Evolutionary conservation across 2,329 filamentous ascomycete genomes (phyloP).

Genomic region (Fusarium irregulare): DNA sequence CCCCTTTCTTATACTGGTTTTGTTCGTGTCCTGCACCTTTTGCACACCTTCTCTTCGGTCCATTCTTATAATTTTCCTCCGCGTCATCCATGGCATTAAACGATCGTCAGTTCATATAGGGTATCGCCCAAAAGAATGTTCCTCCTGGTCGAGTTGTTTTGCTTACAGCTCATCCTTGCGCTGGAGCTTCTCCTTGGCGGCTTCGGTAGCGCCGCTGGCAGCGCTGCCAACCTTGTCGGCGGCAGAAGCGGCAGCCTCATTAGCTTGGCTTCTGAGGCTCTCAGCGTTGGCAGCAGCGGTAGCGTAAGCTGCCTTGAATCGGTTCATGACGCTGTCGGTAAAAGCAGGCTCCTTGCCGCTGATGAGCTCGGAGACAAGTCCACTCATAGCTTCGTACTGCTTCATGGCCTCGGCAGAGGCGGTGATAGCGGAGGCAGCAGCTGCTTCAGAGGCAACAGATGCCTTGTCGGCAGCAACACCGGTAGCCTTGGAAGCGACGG

Average conservation of each 20-base stretch:
- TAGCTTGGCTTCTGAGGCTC: conserved; percentile 53
- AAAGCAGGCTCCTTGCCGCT: conserved; percentile 82
- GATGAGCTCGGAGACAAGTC: conserved; percentile 80
- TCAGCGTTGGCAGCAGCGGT: conserved; percentile 70
- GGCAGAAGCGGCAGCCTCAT: conserved; percentile 48
- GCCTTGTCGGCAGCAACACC: conserved; percentile 53
- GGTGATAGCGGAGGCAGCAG: conserved; percentile 67
- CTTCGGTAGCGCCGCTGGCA: conserved; percentile 56
- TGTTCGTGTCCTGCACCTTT: conserved; percentile 27
- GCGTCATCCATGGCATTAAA: conserved; percentile 41
- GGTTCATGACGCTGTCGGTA: conserved; percentile 80
- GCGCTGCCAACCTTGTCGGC: conserved; percentile 53
- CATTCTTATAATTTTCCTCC: conserved; percentile 26
- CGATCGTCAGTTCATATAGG: conserved; percentile 45
- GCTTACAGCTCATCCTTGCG: conserved; percentile 57
- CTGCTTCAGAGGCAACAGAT: conserved; percentile 54
- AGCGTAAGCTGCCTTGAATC: conserved; percentile 77
- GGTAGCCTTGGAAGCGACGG: conserved; percentile 71
- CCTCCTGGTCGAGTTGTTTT: conserved; percentile 19
- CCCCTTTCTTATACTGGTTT: conserved; percentile 17
- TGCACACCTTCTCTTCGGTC: conserved; percentile 2
- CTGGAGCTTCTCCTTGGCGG: conserved; percentile 54
- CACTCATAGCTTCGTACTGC: conserved; percentile 77
- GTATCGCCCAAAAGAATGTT: conserved; percentile 47
- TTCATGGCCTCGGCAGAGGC: conserved; percentile 69